Percentiles rank a stretch among this genome's conserved stretches.
These are phyloP conservation scores for Podaxis sp. DNA, from an alignment of 768 basidiomycete species.

Conservation along the genomic window DNA sequence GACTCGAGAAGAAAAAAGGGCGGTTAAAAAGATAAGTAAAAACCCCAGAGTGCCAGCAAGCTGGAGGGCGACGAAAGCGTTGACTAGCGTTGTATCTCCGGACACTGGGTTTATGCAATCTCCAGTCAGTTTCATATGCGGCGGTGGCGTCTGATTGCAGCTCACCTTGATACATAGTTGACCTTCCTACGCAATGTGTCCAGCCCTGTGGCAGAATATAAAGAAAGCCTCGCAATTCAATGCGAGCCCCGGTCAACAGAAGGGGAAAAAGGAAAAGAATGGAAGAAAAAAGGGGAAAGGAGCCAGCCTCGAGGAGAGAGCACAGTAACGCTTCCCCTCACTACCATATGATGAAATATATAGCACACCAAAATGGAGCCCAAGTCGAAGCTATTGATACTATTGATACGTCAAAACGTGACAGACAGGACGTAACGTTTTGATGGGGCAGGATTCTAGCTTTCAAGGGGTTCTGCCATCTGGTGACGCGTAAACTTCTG, in stretches of 20 bases:
- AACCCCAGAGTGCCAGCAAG: slow-evolving; percentile 24
- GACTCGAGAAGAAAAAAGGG: slow-evolving; percentile 21
- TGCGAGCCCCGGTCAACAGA: neutral
- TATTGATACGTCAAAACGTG: no score
- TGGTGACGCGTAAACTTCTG: no score
- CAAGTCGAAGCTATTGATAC: no score
- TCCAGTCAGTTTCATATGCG: neutral
- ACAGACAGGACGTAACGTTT: no score
- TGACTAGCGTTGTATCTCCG: slow-evolving; percentile 9
- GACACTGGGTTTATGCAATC: neutral
- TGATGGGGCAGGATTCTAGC: no score
- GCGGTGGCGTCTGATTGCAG: neutral
- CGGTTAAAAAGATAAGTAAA: slow-evolving; percentile 26
- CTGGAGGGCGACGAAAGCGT: slow-evolving; percentile 27
- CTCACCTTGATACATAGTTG: neutral
- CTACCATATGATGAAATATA: no score
- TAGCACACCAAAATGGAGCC: no score
- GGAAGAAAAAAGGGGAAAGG: neutral
- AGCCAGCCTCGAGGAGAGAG: neutral
- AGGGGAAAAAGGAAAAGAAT: neutral
- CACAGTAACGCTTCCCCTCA: no score
- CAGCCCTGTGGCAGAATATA: neutral
- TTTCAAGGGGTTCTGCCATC: no score
- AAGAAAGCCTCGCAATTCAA: neutral
- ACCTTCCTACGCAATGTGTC: neutral